Conservation (phyloP, 2,329 filamentous ascomycete genomes). For the Colletotrichum chrysophilum region DNA sequence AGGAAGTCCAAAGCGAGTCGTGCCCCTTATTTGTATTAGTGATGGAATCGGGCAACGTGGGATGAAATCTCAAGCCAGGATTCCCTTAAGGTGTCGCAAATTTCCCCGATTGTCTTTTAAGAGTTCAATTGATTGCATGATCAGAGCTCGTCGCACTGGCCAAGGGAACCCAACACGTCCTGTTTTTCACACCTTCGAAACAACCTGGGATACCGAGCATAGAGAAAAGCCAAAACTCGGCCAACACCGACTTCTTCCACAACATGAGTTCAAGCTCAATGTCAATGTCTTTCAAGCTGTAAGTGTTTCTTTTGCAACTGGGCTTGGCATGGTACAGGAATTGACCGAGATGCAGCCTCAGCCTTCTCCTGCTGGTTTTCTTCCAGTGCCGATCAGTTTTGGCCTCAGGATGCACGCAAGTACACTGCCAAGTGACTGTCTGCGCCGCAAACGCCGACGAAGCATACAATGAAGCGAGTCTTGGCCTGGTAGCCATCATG, state of each 20-base stretch:
- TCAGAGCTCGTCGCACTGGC: background rate
- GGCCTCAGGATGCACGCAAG: background rate
- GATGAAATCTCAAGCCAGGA: background rate
- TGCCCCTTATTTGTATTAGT: background rate
- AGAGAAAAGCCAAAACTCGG: background rate
- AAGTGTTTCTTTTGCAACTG: background rate
- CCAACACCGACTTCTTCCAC: background rate
- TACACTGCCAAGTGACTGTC: background rate
- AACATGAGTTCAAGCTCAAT: background rate
- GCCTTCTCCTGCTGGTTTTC: background rate
- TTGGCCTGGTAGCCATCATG: slow-evolving; percentile 2
- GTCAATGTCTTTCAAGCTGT: background rate
- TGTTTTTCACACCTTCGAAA: background rate
- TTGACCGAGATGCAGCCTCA: background rate
- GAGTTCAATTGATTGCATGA: background rate
- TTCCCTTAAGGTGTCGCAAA: background rate
- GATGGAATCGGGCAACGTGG: background rate
- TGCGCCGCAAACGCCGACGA: background rate
- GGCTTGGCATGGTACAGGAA: background rate
- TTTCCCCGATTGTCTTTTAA: background rate
- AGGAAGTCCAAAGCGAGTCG: background rate
- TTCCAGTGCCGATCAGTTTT: background rate
- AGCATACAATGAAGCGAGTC: slow-evolving; percentile 1
- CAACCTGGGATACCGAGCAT: background rate
- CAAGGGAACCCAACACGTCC: background rate